Conservation (phyloP, 257 asterid genomes). For the Fraxinus cuspidata region DNA sequence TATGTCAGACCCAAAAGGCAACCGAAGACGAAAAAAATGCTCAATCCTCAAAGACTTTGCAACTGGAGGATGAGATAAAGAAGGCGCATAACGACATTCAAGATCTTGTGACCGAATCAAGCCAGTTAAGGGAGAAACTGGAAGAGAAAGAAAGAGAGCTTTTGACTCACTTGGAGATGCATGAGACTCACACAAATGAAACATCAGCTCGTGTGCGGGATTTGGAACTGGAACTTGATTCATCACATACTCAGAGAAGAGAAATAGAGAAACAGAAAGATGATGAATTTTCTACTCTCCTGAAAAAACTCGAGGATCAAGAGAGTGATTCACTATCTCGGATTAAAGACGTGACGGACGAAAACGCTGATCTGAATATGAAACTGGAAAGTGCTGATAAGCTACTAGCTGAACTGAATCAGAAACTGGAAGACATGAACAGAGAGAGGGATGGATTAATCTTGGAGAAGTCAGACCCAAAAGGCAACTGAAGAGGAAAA, state of each 20-base stretch:
- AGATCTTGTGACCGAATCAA: constrained; percentile 43
- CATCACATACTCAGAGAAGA: background rate
- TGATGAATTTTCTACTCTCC: constrained; percentile 29
- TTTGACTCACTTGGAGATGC: constrained; percentile 15
- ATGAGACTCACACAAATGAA: background rate
- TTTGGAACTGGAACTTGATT: background rate
- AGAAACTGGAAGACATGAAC: background rate
- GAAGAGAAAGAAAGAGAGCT: constrained; percentile 32
- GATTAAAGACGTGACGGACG: background rate
- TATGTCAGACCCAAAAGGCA: constrained; percentile 31
- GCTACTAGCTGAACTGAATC: constrained; percentile 36
- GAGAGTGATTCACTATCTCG: constrained; percentile 16
- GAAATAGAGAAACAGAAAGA: background rate
- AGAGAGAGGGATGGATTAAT: constrained; percentile 28
- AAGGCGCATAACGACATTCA: constrained; percentile 45
- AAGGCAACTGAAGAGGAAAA: constrained; percentile 37
- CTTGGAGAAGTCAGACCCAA: constrained; percentile 28
- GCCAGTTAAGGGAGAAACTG: constrained; percentile 40
- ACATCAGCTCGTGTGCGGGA: background rate
- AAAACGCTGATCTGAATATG: constrained; percentile 30
- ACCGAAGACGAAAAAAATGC: background rate
- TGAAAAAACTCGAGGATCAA: constrained; percentile 28
- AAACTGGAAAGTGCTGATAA: constrained; percentile 31
- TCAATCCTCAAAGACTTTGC: constrained; percentile 29
- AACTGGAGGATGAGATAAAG: constrained; percentile 39